Conservation (phyloP, 208 protist species). For the Tritrichomonas musculus region DNA sequence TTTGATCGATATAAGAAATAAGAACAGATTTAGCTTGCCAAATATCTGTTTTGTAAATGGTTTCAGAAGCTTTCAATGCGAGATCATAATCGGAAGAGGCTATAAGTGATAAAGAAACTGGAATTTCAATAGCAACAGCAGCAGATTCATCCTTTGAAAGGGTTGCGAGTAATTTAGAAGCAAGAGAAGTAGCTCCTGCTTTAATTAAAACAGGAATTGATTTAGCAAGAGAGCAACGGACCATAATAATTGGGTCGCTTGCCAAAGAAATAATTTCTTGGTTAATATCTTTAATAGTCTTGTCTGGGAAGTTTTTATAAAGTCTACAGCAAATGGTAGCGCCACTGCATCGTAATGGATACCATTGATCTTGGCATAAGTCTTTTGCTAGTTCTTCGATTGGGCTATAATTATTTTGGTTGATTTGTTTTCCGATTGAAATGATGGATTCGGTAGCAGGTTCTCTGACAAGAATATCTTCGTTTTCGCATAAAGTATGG, state of each 20-base stretch:
- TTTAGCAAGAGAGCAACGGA: not conserved
- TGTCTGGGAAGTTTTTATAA: not conserved
- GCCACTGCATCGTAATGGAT: not conserved
- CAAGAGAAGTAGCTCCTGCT: not conserved
- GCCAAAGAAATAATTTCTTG: not conserved
- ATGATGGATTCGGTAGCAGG: not conserved
- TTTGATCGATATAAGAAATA: not conserved
- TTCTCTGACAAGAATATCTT: not conserved
- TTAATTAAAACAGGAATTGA: not conserved
- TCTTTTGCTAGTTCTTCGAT: not conserved
- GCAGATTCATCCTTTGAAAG: not conserved
- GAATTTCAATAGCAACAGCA: not conserved
- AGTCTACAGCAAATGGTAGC: not conserved
- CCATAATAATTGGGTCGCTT: not conserved
- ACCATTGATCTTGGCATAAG: not conserved
- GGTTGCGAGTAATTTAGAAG: not conserved
- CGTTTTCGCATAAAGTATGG: not conserved
- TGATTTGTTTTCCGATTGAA: not conserved
- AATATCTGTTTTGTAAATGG: not conserved
- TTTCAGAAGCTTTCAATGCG: not conserved
- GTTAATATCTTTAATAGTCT: not conserved
- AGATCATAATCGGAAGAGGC: not conserved
- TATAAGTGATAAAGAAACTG: not conserved
- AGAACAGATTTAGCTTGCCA: constrained; percentile 18
- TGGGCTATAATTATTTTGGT: not conserved